Base-by-base conservation (phyloP, 2,329 filamentous ascomycete genomes). In the Dactylellina haptotyla region DNA sequence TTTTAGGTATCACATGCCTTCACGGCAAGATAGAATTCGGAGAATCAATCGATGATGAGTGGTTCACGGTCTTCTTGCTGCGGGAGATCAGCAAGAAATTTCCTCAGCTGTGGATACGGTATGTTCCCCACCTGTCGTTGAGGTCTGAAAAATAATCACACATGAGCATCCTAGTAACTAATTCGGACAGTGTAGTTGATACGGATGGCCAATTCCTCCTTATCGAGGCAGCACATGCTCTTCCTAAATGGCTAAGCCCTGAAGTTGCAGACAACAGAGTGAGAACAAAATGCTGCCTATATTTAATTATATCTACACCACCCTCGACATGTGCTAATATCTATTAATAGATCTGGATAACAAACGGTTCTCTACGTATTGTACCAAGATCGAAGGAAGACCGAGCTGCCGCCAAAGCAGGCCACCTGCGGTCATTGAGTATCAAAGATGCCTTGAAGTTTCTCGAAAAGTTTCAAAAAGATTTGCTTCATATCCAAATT, bases 31-130 rank as follows among this genome's bases (percentile, higher is more conserved):
- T 92, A 0, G 91, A 94, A 79, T 98, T 93, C 78, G 93, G 94
- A 6, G 96, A 99, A 81, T 95, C 93, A 0, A 89, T 98, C 2
- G 94, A 97, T 79, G 95, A 99, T 78, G 96, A 99, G 83, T 99
- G 95, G 96, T 86, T 98, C 4, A 89, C 98, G 71, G 93, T 98
- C 18, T 97, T 93, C 81, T 83, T 98, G 3, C 84, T 99, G 28
- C 88, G 91, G 46, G 90, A 96, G 81, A 82, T 98, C 77, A 93
- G 89, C 77, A 90, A 85, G 77, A 84, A 86, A 37, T 91, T 91
- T 77, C 83, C 87, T 3, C 85, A 90, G 71, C 84, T 93, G 5
- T 99, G 94, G 93, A 86, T 93, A 50, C 75, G 76, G 77, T 78
- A 58, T 41, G 46, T 51, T 69, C 16, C 70, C 43, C 34, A 56